Evolutionary conservation across 2,329 filamentous ascomycete genomes (phyloP).

Genomic region (Eurotiales sp.): DNA sequence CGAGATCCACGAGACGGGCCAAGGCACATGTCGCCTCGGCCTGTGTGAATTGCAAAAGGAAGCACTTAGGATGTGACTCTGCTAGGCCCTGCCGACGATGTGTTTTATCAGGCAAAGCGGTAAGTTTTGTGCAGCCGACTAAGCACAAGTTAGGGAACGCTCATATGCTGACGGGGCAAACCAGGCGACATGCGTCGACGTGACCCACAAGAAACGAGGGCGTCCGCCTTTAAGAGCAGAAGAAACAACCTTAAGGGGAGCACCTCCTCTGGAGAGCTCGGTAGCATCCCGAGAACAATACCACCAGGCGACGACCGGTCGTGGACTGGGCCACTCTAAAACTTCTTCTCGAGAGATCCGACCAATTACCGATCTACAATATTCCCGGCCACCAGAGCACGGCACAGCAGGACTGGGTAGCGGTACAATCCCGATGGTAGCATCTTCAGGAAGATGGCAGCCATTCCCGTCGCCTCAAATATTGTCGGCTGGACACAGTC

Average conservation of each 20-base stretch:
- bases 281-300: constrained; percentile 22
- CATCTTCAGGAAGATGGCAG: constrained; percentile 32
- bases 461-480: constrained; percentile 26
- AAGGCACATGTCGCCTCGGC: constrained; percentile 48
- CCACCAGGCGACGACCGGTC: constrained; percentile 22
- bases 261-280: constrained; percentile 26
- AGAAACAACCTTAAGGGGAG: constrained; percentile 33
- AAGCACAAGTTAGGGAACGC: constrained; percentile 9
- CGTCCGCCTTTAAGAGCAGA: constrained; percentile 42
- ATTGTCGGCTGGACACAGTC: constrained; percentile 23
- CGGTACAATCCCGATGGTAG: constrained; percentile 21
- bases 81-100: constrained; percentile 45
- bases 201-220: constrained; percentile 47
- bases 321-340: constrained; percentile 28
- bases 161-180: constrained; percentile 4
- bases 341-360: constrained; percentile 37
- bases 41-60: constrained; percentile 48
- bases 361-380: constrained; percentile 36
- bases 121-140: constrained; percentile 28
- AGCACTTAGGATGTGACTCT: constrained; percentile 45
- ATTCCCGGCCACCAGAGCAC: constrained; percentile 15
- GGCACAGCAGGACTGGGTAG: constrained; percentile 18
- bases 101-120: constrained; percentile 44
- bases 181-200: constrained; percentile 44
- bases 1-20: constrained; percentile 41